Conservation (phyloP, 2,329 filamentous ascomycete species). For the Sporothrix schenckii region DNA sequence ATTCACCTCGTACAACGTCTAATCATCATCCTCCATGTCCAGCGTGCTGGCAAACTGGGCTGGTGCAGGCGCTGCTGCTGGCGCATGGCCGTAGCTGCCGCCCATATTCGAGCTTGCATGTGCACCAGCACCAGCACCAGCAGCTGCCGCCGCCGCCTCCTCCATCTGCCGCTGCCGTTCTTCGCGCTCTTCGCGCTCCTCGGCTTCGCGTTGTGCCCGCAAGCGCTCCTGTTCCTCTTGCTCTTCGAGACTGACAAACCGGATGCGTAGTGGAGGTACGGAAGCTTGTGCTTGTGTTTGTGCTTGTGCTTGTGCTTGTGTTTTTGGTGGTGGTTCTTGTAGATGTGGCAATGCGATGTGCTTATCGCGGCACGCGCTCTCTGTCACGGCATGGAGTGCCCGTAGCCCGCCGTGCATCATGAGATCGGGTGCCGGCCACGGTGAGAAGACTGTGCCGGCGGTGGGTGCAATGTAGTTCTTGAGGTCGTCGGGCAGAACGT, state of each 20-base stretch:
- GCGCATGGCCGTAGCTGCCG: slow-evolving; percentile 9
- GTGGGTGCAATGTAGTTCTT: slow-evolving; percentile 58
- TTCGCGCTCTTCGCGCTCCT: slow-evolving; percentile 48
- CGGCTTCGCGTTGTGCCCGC: slow-evolving; percentile 45
- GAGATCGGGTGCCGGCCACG: slow-evolving; percentile 73
- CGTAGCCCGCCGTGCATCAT: slow-evolving; percentile 71
- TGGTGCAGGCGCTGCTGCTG: slow-evolving; percentile 30
- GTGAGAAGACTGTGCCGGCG: slow-evolving; percentile 65
- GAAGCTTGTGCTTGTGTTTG: slow-evolving; percentile 47
- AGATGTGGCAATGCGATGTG: not conserved
- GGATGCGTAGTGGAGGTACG: slow-evolving; percentile 58
- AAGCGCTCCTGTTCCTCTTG: slow-evolving; percentile 60
- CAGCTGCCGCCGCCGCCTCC: slow-evolving; percentile 46
- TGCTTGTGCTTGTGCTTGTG: slow-evolving; percentile 26
- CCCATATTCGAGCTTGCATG: slow-evolving; percentile 12
- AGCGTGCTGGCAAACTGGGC: slow-evolving; percentile 35
- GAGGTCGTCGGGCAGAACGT: slow-evolving; percentile 54
- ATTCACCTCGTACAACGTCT: not conserved
- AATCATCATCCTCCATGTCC: slow-evolving; percentile 37
- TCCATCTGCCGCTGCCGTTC: slow-evolving; percentile 51
- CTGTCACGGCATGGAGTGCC: slow-evolving; percentile 58
- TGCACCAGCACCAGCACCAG: slow-evolving; percentile 30
- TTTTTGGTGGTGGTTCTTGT: not conserved
- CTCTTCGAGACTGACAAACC: slow-evolving; percentile 47
- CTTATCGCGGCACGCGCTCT: not conserved